A percentile compares a stretch with the other conserved stretches of the same genome.
These are phyloP conservation scores for Lactarius sp. DNA, from an alignment of 768 basidiomycete species.

Conservation along the genomic window DNA sequence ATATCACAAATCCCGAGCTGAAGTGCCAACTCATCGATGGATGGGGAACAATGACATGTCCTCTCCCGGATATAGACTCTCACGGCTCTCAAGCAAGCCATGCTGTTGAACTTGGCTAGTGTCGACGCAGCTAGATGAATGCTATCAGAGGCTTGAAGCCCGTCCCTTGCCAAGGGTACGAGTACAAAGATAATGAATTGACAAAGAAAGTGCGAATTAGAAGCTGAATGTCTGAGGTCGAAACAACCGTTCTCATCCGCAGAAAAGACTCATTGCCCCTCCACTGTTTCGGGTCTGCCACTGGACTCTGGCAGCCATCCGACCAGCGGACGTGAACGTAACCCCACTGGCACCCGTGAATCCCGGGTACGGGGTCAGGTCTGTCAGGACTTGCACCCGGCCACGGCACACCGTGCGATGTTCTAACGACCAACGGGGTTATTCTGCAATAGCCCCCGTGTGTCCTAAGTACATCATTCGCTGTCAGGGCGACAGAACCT, in stretches of 20 bases:
- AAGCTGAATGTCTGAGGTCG: neutral
- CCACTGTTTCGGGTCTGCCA: neutral
- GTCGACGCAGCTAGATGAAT: neutral
- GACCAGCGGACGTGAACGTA: conserved; percentile 16
- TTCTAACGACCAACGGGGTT: conserved; percentile 10
- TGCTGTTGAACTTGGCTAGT: neutral
- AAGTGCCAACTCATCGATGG: neutral
- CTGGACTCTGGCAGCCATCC: neutral
- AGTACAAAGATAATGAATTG: neutral
- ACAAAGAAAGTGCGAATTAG: neutral
- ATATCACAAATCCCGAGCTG: neutral
- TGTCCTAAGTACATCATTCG: conserved; percentile 8
- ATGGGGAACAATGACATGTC: conserved; percentile 13
- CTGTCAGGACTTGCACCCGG: neutral
- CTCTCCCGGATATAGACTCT: neutral
- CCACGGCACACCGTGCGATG: conserved; percentile 12
- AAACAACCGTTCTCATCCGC: neutral
- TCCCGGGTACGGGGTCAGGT: neutral
- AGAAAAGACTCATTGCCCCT: neutral
- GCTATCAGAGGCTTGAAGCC: neutral
- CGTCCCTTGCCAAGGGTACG: neutral
- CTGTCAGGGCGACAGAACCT: conserved; percentile 17
- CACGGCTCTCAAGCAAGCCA: neutral
- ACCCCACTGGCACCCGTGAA: neutral
- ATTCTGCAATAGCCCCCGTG: neutral